Conservation (phyloP, 2,329 filamentous ascomycete species). For the Aureobasidium sp. region DNA sequence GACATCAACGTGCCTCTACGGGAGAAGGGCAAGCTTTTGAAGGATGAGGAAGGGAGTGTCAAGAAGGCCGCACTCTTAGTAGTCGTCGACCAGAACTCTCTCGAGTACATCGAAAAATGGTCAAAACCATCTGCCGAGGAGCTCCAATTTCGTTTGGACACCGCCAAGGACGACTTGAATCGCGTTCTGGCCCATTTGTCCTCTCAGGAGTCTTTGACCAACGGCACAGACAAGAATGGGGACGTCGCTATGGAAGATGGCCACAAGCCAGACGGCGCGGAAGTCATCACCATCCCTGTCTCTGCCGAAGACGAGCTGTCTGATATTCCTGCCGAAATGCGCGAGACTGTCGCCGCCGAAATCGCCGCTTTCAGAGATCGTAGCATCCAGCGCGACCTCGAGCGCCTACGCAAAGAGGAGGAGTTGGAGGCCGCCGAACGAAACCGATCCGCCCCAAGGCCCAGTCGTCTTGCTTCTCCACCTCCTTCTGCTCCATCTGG, state of each 20-base stretch:
- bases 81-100: constrained; percentile 70
- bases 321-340: constrained; percentile 93
- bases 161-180: constrained; percentile 61
- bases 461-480: constrained; percentile 65
- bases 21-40: constrained; percentile 50
- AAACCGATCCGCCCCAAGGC: constrained; percentile 57
- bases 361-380: constrained; percentile 91
- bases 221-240: constrained; percentile 52
- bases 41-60: constrained; percentile 37
- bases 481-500: constrained; percentile 44
- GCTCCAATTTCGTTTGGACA: constrained; percentile 61
- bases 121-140: constrained; percentile 55
- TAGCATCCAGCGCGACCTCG: constrained; percentile 79
- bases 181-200: constrained; percentile 49
- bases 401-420: constrained; percentile 81
- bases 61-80: constrained; percentile 34
- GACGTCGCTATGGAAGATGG: constrained; percentile 64
- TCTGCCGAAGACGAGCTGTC: constrained; percentile 83
- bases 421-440: constrained; percentile 85
- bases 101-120: constrained; percentile 80
- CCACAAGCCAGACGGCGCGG: constrained; percentile 55
- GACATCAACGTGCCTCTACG: constrained; percentile 76
- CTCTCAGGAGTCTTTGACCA: constrained; percentile 6
- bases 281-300: constrained; percentile 84
- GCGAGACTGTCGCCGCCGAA: constrained; percentile 87